phyloP scores from a whole-genome alignment of 192 early-diverging fungal genomes.

The Rhizophagus clarus region DNA sequence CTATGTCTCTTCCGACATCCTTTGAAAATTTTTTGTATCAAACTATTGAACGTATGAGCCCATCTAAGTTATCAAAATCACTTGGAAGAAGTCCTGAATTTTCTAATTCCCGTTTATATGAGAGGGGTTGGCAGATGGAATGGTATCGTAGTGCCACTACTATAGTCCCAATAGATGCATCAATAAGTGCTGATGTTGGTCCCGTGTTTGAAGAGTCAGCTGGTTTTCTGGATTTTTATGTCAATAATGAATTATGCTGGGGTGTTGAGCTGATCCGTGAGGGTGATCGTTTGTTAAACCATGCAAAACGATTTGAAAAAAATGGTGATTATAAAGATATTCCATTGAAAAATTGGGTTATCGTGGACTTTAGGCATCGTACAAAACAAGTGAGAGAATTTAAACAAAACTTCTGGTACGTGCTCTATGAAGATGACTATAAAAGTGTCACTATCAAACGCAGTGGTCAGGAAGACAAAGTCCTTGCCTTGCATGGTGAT shows the following conservation, averaged over 20 bases:
- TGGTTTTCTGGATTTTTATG: slow-evolving; percentile 32
- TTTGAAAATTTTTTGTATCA: not conserved
- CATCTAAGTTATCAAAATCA: slow-evolving; percentile 13
- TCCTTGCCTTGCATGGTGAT: not conserved
- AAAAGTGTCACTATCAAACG: slow-evolving; percentile 10
- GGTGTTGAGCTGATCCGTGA: slow-evolving; percentile 18
- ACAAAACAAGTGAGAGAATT: slow-evolving; percentile 11
- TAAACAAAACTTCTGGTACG: slow-evolving; percentile 21
- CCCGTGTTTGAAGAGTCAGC: slow-evolving; percentile 13
- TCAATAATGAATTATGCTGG: slow-evolving; percentile 30
- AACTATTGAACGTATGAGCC: slow-evolving; percentile 6
- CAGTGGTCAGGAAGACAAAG: not conserved
- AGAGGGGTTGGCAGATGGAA: slow-evolving; percentile 44
- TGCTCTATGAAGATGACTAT: slow-evolving; percentile 18
- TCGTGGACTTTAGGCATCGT: slow-evolving; percentile 28
- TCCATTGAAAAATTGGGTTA: slow-evolving; percentile 14
- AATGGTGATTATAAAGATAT: slow-evolving; percentile 15
- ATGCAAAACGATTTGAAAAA: slow-evolving; percentile 25
- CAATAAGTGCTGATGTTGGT: slow-evolving; percentile 26
- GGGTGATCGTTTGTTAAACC: slow-evolving; percentile 1
- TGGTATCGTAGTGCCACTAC: slow-evolving; percentile 29
- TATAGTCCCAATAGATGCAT: slow-evolving; percentile 20
- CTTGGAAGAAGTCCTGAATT: not conserved
- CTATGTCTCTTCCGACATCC: not conserved
- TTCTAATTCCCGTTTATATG: slow-evolving; percentile 19